A percentile compares a stretch with the other conserved stretches of the same genome.
phyloP scores from a whole-genome alignment of 306 rosid genomes.

The Vicia sativa region DNA sequence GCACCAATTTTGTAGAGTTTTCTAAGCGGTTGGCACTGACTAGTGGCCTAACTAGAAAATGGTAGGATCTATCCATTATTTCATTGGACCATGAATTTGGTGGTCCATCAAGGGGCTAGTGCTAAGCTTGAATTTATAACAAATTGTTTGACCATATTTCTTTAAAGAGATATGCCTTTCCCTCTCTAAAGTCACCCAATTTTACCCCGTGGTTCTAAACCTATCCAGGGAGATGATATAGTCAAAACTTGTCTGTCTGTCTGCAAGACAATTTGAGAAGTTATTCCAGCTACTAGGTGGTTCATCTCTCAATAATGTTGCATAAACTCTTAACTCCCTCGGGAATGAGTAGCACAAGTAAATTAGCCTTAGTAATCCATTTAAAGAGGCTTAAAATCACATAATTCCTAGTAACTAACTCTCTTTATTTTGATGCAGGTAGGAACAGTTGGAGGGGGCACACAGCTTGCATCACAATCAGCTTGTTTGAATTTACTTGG shows the following conservation, averaged over 20 bases:
- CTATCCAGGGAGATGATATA: neutral
- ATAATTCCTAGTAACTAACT: neutral
- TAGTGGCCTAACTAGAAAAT: neutral
- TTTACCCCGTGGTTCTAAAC: neutral
- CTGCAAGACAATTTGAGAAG: constrained; percentile 6
- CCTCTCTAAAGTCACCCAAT: no score
- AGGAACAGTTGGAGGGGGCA: constrained; percentile 97
- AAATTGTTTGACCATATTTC: no score
- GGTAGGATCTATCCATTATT: no score
- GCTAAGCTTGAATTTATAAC: no score
- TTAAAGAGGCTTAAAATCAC: neutral
- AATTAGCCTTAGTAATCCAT: neutral
- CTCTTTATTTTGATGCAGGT: constrained; percentile 50
- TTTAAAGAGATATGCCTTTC: no score
- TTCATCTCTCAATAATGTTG: neutral
- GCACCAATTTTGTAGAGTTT: neutral
- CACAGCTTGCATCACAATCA: constrained; percentile 92
- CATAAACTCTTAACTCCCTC: neutral
- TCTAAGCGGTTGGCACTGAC: neutral
- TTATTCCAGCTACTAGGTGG: neutral
- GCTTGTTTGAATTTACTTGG: constrained; percentile 92
- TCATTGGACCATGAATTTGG: neutral
- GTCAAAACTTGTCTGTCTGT: constrained; percentile 2
- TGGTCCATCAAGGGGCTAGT: neutral
- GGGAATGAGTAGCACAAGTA: neutral